A percentile compares a stretch with the other conserved stretches of the same genome.
phyloP scores from a whole-genome alignment of 2,329 filamentous ascomycete species.

The Hortaea werneckii region DNA sequence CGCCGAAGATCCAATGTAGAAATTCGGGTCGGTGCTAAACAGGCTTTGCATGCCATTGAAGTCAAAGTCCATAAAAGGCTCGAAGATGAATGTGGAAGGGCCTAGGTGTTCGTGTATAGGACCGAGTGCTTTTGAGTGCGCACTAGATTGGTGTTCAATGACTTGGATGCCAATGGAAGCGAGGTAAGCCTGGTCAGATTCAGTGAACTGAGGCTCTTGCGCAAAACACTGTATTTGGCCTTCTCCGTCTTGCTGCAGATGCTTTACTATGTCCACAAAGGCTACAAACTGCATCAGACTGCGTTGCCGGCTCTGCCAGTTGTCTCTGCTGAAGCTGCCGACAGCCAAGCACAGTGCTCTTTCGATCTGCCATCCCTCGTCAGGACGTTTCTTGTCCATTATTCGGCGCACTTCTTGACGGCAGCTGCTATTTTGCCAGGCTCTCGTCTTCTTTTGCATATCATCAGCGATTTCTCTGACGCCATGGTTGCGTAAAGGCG shows the following conservation, averaged over 20 bases:
- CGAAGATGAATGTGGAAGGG: constrained; percentile 12
- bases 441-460: constrained; percentile 11
- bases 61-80: constrained; percentile 18
- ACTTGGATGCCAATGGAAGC: constrained; percentile 9
- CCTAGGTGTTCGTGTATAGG: constrained; percentile 7
- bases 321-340: constrained; percentile 23
- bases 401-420: constrained; percentile 10
- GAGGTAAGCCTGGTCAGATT: constrained; percentile 20
- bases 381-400: constrained; percentile 11
- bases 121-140: constrained; percentile 7
- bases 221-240: constrained; percentile 11
- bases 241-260: constrained; percentile 3
- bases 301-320: constrained; percentile 17
- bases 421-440: constrained; percentile 14
- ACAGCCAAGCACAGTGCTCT: constrained; percentile 22
- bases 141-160: constrained; percentile 5
- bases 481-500: constrained; percentile 8
- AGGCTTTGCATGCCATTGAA: constrained; percentile 9
- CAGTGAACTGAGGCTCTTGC: constrained; percentile 22
- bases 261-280: constrained; percentile 18
- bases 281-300: constrained; percentile 24
- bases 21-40: constrained; percentile 4
- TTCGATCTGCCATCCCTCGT: constrained; percentile 13
- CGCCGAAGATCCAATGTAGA: constrained; percentile 18
- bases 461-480: constrained; percentile 11